phyloP scores from a whole-genome alignment of 371 early-diverging fungal genomes.

The Zancudomyces culisetae region DNA sequence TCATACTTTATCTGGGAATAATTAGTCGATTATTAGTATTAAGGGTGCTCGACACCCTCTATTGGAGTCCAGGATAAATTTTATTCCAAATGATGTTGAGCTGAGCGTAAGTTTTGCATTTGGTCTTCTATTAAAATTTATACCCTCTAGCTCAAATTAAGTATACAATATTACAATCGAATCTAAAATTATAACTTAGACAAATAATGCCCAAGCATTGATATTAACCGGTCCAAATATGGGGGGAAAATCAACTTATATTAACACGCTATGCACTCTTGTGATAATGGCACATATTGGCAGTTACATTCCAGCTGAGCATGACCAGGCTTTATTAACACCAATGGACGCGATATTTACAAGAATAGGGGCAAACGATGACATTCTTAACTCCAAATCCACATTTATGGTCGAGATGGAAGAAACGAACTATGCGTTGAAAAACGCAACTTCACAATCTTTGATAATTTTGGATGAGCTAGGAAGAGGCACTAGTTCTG shows the following conservation, averaged over 20 bases:
- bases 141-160: too few relatives aligned
- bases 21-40: neutral
- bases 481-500: slow-evolving; percentile 70
- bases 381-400: slow-evolving; percentile 47
- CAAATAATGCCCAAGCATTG: slow-evolving; percentile 19
- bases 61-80: slow-evolving; percentile 26
- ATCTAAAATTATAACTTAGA: too few relatives aligned
- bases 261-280: slow-evolving; percentile 54
- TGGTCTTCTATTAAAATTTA: too few relatives aligned
- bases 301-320: slow-evolving; percentile 43
- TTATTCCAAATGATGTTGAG: slow-evolving; percentile 49
- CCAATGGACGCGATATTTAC: slow-evolving; percentile 51
- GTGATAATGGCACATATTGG: slow-evolving; percentile 73
- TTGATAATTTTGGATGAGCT: slow-evolving; percentile 92
- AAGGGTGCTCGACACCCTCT: slow-evolving; percentile 41
- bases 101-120: slow-evolving; percentile 20
- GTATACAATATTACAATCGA: neutral
- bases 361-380: slow-evolving; percentile 47
- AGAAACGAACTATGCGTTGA: slow-evolving; percentile 58
- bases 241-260: slow-evolving; percentile 67
- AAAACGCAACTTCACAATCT: slow-evolving; percentile 38
- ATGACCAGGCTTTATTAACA: slow-evolving; percentile 30
- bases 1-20: neutral
- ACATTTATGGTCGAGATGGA: slow-evolving; percentile 81
- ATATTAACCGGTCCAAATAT: slow-evolving; percentile 72